Base-by-base conservation (phyloP, 2,329 filamentous ascomycete species). In the Scedosporium apiospermum region DNA sequence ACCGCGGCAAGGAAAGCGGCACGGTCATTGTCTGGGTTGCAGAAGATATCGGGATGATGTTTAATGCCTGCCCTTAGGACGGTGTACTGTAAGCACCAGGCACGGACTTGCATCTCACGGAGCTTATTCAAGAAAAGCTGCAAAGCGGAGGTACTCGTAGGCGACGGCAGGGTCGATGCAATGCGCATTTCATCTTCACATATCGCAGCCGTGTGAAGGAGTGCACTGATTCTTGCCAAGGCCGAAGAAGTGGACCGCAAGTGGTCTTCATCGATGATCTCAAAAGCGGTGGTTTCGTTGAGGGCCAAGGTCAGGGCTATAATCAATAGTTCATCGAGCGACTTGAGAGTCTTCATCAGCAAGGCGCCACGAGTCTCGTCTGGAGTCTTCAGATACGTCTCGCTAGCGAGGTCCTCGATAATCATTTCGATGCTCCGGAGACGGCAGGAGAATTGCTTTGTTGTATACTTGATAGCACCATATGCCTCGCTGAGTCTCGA, bases 401-500 rank as follows among this genome's bases (percentile, higher is more conserved):
- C 89, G 23, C 77, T 74, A 63, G 82, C 80, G 42, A 86, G 75
- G 64, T 85, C 82, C 21, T 78, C 78, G 3, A 95, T 80, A 21
- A 98, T 84, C 68, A 93, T 88, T 71, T 96, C 91, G 58, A 98
- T 90, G 67, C 90, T 91, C 67, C 89, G 88, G 34, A 99, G 78
- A 64, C 90, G 85, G 73, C 93, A 98, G 0, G 90, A 96, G 34
- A 97, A 86, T 14, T 95, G 87, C 72, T 96, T 97, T 0, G 93
- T 92, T 0, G 85, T 78, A 69, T 97, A 96, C 6, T 89, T 84
- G 65, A 99, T 96, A 6, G 83, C 84, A 61, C 87, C 82, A 69
- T 99, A 99, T 0, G 95, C 93, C 66, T 95, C 89, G 44, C 91
- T 88, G n/a, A 99, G 82, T 60, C 91, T 87, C 65, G 89, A 88